Percentiles rank a stretch among this genome's conserved stretches.
These are phyloP conservation scores for Balansia obtecta DNA, from an alignment of 2,329 filamentous ascomycete genomes.

Conservation along the genomic window DNA sequence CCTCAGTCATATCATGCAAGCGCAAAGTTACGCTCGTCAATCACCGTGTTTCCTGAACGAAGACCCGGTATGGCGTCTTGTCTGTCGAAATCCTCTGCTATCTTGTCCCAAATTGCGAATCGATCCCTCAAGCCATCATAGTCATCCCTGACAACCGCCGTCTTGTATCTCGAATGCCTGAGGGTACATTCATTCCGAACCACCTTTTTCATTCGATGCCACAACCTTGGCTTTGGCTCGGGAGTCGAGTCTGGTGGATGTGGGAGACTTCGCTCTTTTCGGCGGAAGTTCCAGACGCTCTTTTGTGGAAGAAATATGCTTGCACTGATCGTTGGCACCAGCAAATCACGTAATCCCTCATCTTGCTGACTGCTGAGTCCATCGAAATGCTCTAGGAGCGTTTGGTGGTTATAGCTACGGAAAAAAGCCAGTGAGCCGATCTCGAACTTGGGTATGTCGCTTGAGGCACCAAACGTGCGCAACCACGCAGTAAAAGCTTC, in stretches of 20 bases:
- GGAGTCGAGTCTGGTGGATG: slow-evolving; percentile 15
- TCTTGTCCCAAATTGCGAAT: slow-evolving; percentile 22
- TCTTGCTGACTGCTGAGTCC: slow-evolving; percentile 34
- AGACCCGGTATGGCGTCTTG: slow-evolving; percentile 22
- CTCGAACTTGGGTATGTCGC: slow-evolving; percentile 41
- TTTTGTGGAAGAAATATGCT: slow-evolving; percentile 39
- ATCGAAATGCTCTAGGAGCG: slow-evolving; percentile 38
- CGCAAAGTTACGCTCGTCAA: slow-evolving; percentile 26
- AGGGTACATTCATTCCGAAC: slow-evolving; percentile 9
- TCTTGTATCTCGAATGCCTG: slow-evolving; percentile 6
- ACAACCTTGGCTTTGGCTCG: slow-evolving; percentile 11
- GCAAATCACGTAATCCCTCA: slow-evolving; percentile 32
- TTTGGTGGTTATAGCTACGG: slow-evolving; percentile 31
- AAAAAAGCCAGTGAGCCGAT: slow-evolving; percentile 40
- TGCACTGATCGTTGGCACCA: slow-evolving; percentile 41
- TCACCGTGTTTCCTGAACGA: slow-evolving; percentile 25
- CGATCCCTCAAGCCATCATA: slow-evolving; percentile 17
- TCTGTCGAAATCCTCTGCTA: slow-evolving; percentile 25
- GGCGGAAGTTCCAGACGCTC: slow-evolving; percentile 38
- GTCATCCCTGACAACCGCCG: neutral
- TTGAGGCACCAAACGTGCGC: slow-evolving; percentile 32
- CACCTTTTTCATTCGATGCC: slow-evolving; percentile 4
- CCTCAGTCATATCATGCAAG: slow-evolving; percentile 2
- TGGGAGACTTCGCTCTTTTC: slow-evolving; percentile 14
- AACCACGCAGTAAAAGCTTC: slow-evolving; percentile 21